Conservation (phyloP, 2,329 filamentous ascomycete species). For the Curvularia sp. region DNA sequence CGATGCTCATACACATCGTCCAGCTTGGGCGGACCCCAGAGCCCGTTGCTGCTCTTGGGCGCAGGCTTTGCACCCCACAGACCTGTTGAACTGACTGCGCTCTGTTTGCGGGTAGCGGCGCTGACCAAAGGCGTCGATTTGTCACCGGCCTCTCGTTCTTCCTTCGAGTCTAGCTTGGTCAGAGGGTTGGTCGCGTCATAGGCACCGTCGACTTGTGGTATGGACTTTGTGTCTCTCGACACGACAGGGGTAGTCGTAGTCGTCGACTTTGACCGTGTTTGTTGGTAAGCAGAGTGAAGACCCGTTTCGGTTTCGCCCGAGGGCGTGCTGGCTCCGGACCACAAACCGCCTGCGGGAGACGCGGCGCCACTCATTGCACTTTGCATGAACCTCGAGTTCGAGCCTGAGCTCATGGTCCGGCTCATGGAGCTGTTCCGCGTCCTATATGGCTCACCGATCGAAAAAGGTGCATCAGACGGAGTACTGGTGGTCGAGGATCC, state of each 20-base stretch:
- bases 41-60: constrained; percentile 41
- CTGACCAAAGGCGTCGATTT: constrained; percentile 40
- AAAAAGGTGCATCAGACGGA: constrained; percentile 41
- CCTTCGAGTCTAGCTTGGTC: constrained; percentile 32
- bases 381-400: constrained; percentile 32
- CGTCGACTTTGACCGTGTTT: constrained; percentile 27
- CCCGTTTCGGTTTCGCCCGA: constrained; percentile 41
- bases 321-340: constrained; percentile 45
- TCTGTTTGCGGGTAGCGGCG: constrained; percentile 26
- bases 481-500: constrained; percentile 32
- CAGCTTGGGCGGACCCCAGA: constrained; percentile 53
- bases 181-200: constrained; percentile 16
- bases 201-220: constrained; percentile 15
- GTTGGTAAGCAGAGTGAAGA: constrained; percentile 40
- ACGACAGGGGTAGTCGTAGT: constrained; percentile 14
- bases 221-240: constrained; percentile 8
- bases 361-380: constrained; percentile 30
- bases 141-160: constrained; percentile 41
- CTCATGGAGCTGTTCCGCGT: constrained; percentile 49
- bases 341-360: constrained; percentile 46
- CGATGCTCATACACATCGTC: constrained; percentile 48
- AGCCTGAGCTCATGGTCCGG: constrained; percentile 46
- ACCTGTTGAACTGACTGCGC: constrained; percentile 15
- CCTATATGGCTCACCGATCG: constrained; percentile 38
- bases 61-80: constrained; percentile 38